phyloP scores from a whole-genome alignment of 106 monocot species.

The Triglochin maritima region DNA sequence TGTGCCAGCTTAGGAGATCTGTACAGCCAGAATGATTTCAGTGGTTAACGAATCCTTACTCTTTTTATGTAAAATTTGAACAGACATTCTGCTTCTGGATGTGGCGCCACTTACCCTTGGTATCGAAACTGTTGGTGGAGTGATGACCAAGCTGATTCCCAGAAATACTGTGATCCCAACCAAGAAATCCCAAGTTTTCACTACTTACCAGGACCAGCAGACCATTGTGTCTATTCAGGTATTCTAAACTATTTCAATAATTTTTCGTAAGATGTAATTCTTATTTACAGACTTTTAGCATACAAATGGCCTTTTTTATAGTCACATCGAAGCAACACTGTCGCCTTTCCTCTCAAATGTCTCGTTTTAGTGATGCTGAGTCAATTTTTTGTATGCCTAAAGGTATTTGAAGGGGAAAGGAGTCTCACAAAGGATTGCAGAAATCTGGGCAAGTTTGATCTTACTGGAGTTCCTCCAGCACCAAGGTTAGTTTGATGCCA shows the following conservation, averaged over 20 bases:
- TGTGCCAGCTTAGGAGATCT: no score
- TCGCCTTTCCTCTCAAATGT: background rate
- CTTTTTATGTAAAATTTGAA: background rate
- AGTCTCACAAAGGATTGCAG: slow-evolving; percentile 45
- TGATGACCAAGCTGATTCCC: slow-evolving; percentile 30
- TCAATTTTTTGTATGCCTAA: background rate
- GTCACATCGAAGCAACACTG: background rate
- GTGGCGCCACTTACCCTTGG: slow-evolving; percentile 27
- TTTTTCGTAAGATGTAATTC: background rate
- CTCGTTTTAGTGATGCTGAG: background rate
- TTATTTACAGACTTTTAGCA: no score
- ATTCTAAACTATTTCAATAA: background rate
- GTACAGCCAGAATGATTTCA: no score
- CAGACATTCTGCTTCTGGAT: slow-evolving; percentile 31
- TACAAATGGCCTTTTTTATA: background rate
- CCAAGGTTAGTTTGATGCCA: slow-evolving; percentile 30
- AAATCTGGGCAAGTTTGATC: slow-evolving; percentile 41
- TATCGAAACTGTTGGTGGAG: slow-evolving; percentile 30
- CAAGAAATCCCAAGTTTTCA: slow-evolving; percentile 25
- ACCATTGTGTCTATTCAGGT: slow-evolving; percentile 18
- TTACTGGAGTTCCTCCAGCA: slow-evolving; percentile 40
- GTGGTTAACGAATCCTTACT: no score
- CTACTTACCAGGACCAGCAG: slow-evolving; percentile 29
- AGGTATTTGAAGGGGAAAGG: slow-evolving; percentile 62
- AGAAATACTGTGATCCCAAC: slow-evolving; percentile 30